Conservation (phyloP, 805 yeast species). For the Barnettozyma siamensis region DNA sequence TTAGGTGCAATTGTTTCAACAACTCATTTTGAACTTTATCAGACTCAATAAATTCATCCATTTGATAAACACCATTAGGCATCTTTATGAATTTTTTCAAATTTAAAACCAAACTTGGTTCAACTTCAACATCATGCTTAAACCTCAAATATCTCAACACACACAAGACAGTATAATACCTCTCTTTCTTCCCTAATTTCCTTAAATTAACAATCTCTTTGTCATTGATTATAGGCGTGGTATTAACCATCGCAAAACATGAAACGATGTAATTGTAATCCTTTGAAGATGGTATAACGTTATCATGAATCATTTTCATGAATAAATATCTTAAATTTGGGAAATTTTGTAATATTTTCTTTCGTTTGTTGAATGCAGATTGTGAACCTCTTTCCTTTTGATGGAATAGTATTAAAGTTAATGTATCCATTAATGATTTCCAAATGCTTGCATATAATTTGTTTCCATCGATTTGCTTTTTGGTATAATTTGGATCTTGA, state of each 20-base stretch:
- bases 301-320: slow-evolving; percentile 23
- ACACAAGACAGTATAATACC: slow-evolving; percentile 16
- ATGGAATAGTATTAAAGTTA: not conserved
- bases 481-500: slow-evolving; percentile 4
- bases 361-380: too few species aligned
- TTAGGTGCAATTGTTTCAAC: not conserved
- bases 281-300: slow-evolving; percentile 15
- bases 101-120: not conserved
- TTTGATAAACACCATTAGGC: too few species aligned
- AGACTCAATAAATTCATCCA: too few species aligned
- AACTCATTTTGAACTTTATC: not conserved
- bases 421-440: slow-evolving; percentile 22
- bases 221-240: too few species aligned
- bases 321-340: slow-evolving; percentile 21
- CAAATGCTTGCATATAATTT: slow-evolving; percentile 29
- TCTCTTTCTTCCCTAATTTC: slow-evolving; percentile 7
- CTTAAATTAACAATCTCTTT: too few species aligned
- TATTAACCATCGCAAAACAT: slow-evolving; percentile 10
- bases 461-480: not conserved
- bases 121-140: slow-evolving; percentile 12
- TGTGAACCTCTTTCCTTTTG: not conserved
- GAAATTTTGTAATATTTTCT: not conserved
- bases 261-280: slow-evolving; percentile 19
- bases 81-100: not conserved
- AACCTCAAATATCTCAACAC: slow-evolving; percentile 21